Conservation (phyloP, 2,329 filamentous ascomycete genomes). For the Talaromyces piceae region DNA sequence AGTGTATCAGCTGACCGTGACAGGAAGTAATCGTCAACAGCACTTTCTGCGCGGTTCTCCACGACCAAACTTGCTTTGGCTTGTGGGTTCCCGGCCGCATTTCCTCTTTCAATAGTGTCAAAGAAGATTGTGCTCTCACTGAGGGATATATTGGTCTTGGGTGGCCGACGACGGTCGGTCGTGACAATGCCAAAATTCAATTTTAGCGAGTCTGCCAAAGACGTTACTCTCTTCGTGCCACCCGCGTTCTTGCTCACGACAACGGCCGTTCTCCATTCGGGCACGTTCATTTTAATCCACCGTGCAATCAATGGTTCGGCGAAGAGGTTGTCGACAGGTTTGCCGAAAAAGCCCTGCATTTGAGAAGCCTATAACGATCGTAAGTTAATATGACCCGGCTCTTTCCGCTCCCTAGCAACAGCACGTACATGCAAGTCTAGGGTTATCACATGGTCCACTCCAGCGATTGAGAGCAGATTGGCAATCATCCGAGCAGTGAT, state of each 20-base stretch:
- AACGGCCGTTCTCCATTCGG: slow-evolving; percentile 79
- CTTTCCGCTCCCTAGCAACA: too few relatives aligned
- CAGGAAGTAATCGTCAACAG: slow-evolving; percentile 9
- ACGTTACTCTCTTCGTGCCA: slow-evolving; percentile 94
- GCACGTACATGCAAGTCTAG: slow-evolving; percentile 75
- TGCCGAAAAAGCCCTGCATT: slow-evolving; percentile 99
- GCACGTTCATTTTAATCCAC: slow-evolving; percentile 87
- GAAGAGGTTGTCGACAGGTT: slow-evolving; percentile 93
- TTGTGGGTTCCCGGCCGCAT: slow-evolving; percentile 14
- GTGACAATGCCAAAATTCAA: slow-evolving; percentile 92
- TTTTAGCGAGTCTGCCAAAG: slow-evolving; percentile 88
- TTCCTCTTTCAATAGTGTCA: slow-evolving; percentile 49
- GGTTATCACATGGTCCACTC: slow-evolving; percentile 95
- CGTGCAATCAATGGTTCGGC: slow-evolving; percentile 91
- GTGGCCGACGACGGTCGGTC: slow-evolving; percentile 48
- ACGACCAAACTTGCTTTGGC: neutral
- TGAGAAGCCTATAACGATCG: slow-evolving; percentile 61
- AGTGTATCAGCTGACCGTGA: slow-evolving; percentile 20
- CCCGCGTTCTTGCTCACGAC: slow-evolving; percentile 98
- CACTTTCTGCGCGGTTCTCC: slow-evolving; percentile 5
- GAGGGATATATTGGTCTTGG: slow-evolving; percentile 51
- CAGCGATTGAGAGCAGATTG: slow-evolving; percentile 86
- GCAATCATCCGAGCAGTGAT: slow-evolving; percentile 97
- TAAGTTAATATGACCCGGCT: too few relatives aligned
- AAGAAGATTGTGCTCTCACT: slow-evolving; percentile 71